Evolutionary conservation across 2,329 filamentous ascomycete genomes (phyloP).

Genomic region (Botrytis fabae): DNA sequence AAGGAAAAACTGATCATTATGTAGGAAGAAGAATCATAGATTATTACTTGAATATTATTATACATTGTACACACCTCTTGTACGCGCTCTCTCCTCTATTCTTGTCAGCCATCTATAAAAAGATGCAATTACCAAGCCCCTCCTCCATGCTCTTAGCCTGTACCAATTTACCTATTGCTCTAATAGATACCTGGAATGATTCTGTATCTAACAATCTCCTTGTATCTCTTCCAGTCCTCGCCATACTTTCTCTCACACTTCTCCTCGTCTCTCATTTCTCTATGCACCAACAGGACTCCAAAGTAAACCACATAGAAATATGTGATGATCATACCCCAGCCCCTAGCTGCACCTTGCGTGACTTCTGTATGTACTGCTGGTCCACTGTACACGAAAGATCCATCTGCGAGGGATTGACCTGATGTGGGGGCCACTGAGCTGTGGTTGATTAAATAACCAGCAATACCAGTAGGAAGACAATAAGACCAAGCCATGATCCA

Average conservation of each 20-base stretch:
- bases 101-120: background rate
- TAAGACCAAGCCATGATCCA: constrained; percentile 95
- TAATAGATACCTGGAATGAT: constrained; percentile 83
- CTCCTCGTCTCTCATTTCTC: constrained; percentile 83
- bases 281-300: constrained; percentile 79
- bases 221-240: constrained; percentile 88
- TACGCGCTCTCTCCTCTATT: background rate
- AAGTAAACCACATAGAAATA: constrained; percentile 97
- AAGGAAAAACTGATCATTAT: too few relatives aligned
- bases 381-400: constrained; percentile 51
- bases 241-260: constrained; percentile 93
- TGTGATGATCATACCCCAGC: constrained; percentile 84
- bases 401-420: constrained; percentile 49
- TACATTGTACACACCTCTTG: background rate
- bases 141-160: background rate
- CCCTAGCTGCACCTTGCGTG: constrained; percentile 69
- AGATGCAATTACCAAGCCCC: background rate
- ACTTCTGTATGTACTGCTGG: constrained; percentile 63
- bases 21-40: background rate
- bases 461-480: constrained; percentile 79
- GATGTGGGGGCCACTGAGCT: constrained; percentile 51
- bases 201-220: constrained; percentile 69
- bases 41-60: background rate
- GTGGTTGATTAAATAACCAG: constrained; percentile 72
- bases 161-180: background rate